Base-by-base conservation (phyloP, 139 green algal genomes). In the Chlamydomonas sp. region DNA sequence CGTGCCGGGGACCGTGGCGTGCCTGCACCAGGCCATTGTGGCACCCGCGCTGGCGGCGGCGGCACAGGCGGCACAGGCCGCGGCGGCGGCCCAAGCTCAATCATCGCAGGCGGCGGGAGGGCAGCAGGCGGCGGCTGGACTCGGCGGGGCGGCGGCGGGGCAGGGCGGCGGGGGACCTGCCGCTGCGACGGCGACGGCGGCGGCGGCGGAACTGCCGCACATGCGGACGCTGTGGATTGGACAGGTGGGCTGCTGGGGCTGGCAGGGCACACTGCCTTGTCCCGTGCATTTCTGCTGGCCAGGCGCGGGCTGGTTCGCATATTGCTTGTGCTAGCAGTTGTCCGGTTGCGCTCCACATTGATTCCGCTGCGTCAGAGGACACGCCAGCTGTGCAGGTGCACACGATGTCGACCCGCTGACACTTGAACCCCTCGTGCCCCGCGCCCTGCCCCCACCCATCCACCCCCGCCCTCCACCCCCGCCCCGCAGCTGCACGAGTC, bases 161-260 rank as follows among this genome's bases (percentile, higher is more conserved):
- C 16, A 14, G 7, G 67, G 66, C 14, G 16, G 66, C 9, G 68
- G 18, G 10, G 79, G 1, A 64, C 10, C n/a, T 63, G 61, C 68
- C 68, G 68, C 68, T 74, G 68, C 14, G 31, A 49, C 31, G 31
- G 31, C 68, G 68, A 49, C 58, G 5, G 85, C 63, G 59, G 12
- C 68, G 7, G 63, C 58, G 6, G 16, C 49, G 20, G 77, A 64
- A 31, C 77, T 68, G 66, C n/a, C 61, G 12, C 78, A 85, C 61
- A 75, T 63, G 57, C 84, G 88, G 10, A 92, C 91, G 63, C 85
- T 94, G 6, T 94, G 91, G 91, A 77, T 94, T 31, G 91, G 91
- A 0, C 91, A 94, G 90, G 87, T 94, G 83, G 2, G 78, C 31
- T 49, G 31, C 31, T 49, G 31, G 31, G 31, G 31, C 31, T 49